phyloP scores from a whole-genome alignment of 495 filamentous ascomycete species.

The Penicillium taxi region DNA sequence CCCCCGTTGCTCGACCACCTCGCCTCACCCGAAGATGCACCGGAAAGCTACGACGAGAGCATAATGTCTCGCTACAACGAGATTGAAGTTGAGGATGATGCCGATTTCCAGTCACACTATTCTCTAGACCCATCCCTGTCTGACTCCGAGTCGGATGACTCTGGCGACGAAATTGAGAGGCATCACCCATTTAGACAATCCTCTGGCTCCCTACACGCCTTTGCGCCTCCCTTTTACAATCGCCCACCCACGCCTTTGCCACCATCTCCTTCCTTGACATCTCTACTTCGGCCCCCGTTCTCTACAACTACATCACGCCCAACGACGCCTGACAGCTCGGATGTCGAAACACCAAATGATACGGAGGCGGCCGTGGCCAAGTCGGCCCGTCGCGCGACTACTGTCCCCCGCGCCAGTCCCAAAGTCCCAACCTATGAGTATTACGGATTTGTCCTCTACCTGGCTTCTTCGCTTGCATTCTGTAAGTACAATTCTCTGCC shows the following conservation, averaged over 20 bases:
- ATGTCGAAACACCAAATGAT: conserved; percentile 63
- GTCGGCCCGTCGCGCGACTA: conserved; percentile 55
- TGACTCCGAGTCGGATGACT: conserved; percentile 34
- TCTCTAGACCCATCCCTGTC: conserved; percentile 36
- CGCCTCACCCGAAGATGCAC: conserved; percentile 16
- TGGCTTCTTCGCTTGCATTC: conserved; percentile 72
- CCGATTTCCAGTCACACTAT: conserved; percentile 43
- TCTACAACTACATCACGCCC: conserved; percentile 69
- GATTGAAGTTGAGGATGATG: conserved; percentile 34
- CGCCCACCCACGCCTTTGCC: conserved; percentile 82
- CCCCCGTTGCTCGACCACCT: conserved; percentile 31
- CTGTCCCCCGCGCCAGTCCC: conserved; percentile 78
- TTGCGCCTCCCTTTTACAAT: conserved; percentile 84
- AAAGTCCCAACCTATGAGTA: conserved; percentile 98
- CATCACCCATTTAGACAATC: conserved; percentile 38
- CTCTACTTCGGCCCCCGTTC: conserved; percentile 72
- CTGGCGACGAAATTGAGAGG: conserved; percentile 27
- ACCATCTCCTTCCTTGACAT: conserved; percentile 90
- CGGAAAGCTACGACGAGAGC: conserved; percentile 25
- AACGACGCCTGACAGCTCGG: conserved; percentile 83
- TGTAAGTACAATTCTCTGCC: conserved; percentile 25
- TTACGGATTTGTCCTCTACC: conserved; percentile 94
- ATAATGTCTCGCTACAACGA: conserved; percentile 25
- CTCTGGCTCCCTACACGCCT: conserved; percentile 45
- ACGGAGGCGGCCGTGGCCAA: conserved; percentile 57